Conservation (phyloP, 139 green algal genomes). For the Dunaliella primolecta region DNA sequence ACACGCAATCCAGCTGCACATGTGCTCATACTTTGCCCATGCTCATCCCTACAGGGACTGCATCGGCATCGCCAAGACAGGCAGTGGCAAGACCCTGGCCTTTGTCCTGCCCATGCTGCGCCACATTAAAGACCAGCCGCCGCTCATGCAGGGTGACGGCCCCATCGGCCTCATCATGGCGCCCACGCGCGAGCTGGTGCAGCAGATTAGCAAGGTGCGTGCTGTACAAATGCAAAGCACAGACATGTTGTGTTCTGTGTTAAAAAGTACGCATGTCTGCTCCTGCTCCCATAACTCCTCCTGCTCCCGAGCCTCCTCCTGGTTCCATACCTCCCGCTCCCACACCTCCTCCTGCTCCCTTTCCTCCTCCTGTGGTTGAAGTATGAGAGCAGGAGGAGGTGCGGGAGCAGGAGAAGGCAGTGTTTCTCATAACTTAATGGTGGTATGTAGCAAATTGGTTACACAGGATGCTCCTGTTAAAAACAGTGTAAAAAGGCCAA, state of each 20-base stretch:
- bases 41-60: too few species aligned
- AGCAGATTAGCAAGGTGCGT: conserved; percentile 70
- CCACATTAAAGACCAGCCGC: conserved; percentile 93
- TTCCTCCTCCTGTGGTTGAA: background rate
- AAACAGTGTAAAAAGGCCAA: too few species aligned
- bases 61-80: conserved; percentile 98
- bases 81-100: conserved; percentile 94
- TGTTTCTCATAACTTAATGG: too few species aligned
- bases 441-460: too few species aligned
- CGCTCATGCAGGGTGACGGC: conserved; percentile 76
- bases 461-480: too few species aligned
- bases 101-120: conserved; percentile 96
- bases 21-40: too few species aligned
- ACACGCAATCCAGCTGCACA: too few species aligned
- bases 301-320: background rate
- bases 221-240: conserved; percentile 14
- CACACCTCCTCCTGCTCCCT: background rate
- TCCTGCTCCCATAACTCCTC: too few species aligned
- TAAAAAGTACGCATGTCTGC: background rate
- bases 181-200: conserved; percentile 92
- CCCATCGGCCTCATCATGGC: conserved; percentile 92
- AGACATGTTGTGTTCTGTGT: background rate
- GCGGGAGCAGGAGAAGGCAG: too few species aligned
- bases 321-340: background rate
- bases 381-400: background rate